phyloP scores from a whole-genome alignment of 345 rosid genomes.

The Hibiscus trionum region DNA sequence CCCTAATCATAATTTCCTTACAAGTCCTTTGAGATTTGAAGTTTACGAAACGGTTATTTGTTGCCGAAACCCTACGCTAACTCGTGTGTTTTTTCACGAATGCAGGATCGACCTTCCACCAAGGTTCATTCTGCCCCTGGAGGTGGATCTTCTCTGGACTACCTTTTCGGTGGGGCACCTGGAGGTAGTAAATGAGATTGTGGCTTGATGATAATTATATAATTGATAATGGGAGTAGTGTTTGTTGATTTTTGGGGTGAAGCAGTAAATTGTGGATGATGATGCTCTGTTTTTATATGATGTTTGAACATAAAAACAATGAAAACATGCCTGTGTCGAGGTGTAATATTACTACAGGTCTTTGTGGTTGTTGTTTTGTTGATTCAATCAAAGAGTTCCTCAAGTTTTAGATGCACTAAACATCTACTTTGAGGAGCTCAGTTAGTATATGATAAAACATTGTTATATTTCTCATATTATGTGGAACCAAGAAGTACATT shows the following conservation, averaged over 20 bases:
- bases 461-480: background rate
- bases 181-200: constrained; percentile 25
- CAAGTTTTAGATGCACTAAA: background rate
- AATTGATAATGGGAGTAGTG: constrained; percentile 10
- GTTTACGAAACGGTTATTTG: background rate
- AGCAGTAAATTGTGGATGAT: constrained; percentile 11
- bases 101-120: constrained; percentile 45
- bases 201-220: background rate
- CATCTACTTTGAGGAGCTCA: constrained; percentile 2
- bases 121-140: constrained; percentile 49
- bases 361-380: constrained; percentile 14
- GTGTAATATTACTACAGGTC: constrained; percentile 25
- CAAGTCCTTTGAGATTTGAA: background rate
- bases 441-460: background rate
- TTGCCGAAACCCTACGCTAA: background rate
- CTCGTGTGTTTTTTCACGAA: background rate
- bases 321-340: constrained; percentile 14
- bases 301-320: constrained; percentile 1
- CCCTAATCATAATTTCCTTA: background rate
- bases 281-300: constrained; percentile 6
- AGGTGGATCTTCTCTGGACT: constrained; percentile 41
- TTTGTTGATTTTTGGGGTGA: constrained; percentile 21
- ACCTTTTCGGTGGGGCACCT: constrained; percentile 28
- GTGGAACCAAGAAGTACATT: no score
- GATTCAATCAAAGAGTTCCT: constrained; percentile 17